phyloP scores from a whole-genome alignment of 208 protist genomes.

The Acanthamoeba rhysodes region DNA sequence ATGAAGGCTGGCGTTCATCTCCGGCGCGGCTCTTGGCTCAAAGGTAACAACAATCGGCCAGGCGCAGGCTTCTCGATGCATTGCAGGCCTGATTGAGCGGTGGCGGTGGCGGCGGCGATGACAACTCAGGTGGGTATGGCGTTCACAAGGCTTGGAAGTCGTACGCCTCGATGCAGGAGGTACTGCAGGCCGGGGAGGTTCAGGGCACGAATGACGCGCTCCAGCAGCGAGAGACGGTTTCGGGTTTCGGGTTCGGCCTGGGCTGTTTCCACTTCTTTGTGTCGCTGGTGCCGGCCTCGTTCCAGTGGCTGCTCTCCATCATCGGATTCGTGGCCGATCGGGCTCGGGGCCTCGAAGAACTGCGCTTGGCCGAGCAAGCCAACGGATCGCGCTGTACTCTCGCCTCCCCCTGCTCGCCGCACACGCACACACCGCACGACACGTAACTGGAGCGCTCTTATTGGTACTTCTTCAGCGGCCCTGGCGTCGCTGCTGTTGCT shows the following conservation, averaged over 20 bases:
- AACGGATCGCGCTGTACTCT: neutral
- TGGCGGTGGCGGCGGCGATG: too few species aligned
- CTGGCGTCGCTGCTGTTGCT: neutral
- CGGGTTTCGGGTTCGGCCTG: neutral
- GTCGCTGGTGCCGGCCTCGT: neutral
- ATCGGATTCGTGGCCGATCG: neutral
- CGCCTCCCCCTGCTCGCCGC: too few species aligned
- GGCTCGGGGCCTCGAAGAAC: neutral
- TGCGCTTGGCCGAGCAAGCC: neutral
- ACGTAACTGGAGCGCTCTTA: rapidly evolving
- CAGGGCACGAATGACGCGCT: too few species aligned
- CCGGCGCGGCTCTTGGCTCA: neutral
- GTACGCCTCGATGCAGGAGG: neutral
- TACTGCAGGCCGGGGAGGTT: neutral
- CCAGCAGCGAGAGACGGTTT: neutral
- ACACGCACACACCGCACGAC: neutral
- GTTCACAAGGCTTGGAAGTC: neutral
- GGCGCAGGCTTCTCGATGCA: neutral
- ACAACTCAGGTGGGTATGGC: neutral
- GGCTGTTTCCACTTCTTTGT: neutral
- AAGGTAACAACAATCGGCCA: neutral
- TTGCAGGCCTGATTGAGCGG: too few species aligned
- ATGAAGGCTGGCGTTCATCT: neutral
- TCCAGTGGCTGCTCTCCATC: neutral
- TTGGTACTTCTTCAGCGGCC: neutral